Conservation (phyloP, 495 filamentous ascomycete species). For the Neurospora sublineolata region DNA sequence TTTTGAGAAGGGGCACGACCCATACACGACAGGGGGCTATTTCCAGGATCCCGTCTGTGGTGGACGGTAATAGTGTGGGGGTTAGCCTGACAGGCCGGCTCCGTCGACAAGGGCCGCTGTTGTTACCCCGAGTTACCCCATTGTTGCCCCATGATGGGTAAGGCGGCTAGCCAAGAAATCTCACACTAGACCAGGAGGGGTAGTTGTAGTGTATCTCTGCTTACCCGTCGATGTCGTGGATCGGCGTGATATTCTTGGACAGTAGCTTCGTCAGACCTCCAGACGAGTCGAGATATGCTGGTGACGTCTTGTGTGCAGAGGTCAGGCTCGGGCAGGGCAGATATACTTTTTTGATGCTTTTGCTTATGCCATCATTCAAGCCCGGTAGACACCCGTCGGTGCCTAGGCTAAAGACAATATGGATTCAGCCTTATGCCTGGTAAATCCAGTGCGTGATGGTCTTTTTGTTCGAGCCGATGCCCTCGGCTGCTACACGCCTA, state of each 20-base stretch:
- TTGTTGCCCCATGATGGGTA: neutral
- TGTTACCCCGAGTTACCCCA: neutral
- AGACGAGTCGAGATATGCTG: neutral
- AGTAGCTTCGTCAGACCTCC: conserved; percentile 1
- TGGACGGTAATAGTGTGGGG: conserved; percentile 24
- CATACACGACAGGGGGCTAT: conserved; percentile 9
- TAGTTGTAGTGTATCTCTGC: conserved; percentile 1
- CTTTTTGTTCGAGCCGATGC: neutral
- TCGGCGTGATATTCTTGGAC: neutral
- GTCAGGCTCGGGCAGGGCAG: neutral
- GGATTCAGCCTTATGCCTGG: neutral
- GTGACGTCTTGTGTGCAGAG: neutral
- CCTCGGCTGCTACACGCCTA: neutral
- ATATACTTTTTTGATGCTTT: neutral
- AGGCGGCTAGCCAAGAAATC: conserved; percentile 5
- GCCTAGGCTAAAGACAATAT: neutral
- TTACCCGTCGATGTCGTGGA: neutral
- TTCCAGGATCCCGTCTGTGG: conserved; percentile 13
- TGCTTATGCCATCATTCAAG: neutral
- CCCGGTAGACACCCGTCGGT: neutral
- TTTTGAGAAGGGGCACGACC: conserved; percentile 11
- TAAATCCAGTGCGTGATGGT: neutral
- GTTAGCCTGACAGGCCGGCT: conserved; percentile 16
- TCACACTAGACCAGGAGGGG: conserved; percentile 7
- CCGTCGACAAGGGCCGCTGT: conserved; percentile 6